Evolutionary conservation across 1,284 basidiomycete species (phyloP).

Genomic region (Papiliotrema flavescens): DNA sequence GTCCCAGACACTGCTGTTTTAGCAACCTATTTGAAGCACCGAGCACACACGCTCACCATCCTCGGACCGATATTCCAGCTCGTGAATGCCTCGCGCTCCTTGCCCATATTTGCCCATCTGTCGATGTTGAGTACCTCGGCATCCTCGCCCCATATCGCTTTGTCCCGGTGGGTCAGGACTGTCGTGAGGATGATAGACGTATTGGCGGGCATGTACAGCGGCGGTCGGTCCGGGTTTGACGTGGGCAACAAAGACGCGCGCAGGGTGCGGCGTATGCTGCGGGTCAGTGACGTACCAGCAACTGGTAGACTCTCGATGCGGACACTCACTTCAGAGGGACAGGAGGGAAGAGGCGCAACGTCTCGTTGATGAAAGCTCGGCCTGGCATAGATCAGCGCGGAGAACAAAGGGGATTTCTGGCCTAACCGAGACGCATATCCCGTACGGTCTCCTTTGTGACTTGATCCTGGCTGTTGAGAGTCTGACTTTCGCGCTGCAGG

Average conservation of each 20-base stretch:
- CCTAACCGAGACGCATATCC: conserved; percentile 13
- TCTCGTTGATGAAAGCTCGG: conserved; percentile 37
- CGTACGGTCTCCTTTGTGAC: conserved; percentile 24
- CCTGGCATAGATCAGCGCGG: conserved; percentile 14
- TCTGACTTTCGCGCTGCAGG: conserved; percentile 1
- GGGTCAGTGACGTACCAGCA: neutral
- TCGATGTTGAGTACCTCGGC: conserved; percentile 31
- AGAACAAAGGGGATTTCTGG: too few relatives aligned
- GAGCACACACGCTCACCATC: conserved; percentile 22
- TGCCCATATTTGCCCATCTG: conserved; percentile 24
- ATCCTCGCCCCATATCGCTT: conserved; percentile 32
- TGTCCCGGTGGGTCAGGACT: conserved; percentile 30
- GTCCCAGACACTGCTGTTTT: conserved; percentile 34
- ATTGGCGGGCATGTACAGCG: conserved; percentile 34
- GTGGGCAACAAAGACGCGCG: conserved; percentile 27
- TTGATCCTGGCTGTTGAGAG: neutral
- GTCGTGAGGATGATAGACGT: conserved; percentile 36
- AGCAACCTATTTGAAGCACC: neutral
- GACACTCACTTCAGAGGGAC: conserved; percentile 36
- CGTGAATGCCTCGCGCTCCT: conserved; percentile 28
- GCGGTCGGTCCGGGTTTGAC: conserved; percentile 5
- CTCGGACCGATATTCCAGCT: conserved; percentile 38
- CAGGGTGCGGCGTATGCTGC: conserved; percentile 35
- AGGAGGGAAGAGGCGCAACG: conserved; percentile 38
- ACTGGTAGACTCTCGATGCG: neutral